Base-by-base conservation (phyloP, 2,329 filamentous ascomycete species). In the Zymoseptoria passerinii region DNA sequence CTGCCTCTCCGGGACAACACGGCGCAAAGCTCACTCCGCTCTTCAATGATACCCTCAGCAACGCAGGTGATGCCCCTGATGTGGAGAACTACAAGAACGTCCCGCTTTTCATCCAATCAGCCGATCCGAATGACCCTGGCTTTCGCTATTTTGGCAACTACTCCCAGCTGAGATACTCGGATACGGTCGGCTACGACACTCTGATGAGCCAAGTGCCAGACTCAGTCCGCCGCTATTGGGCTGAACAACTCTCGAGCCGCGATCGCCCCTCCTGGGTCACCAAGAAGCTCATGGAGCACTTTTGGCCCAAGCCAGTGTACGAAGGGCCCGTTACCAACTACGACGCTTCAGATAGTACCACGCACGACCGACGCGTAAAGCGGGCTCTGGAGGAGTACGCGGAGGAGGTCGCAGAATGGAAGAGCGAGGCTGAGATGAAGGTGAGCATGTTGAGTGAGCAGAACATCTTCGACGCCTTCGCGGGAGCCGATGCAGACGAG, bases 61-160 rank as follows among this genome's bases (percentile, higher is more conserved):
- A 70, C 6, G 60, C 58, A 1, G 67, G 64, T 7, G 57, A 62
- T 1, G 64, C 58, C 1, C 67, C 67, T 1, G 53, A 19, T 0
- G 55, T 55, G 27, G 52, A 62, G 16, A 68, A 72, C 3, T 75
- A 74, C 59, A 58, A 67, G n/a, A 62, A 75, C 27, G 71, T 74
- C 0, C 76, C 77, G 0, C 66, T 79, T 52, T 79, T 79, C 65
- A 64, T 78, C 57, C 66, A 58, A 53, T 18, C 50, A 10, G n/a
- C 19, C 3, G 50, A 18, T 9, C 23, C 23, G 4, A 28, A 52
- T 8, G 57, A 59, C 20, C 57, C 57, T 9, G 59, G 56, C 10
- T 79, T 77, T 61, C 60, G 68, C 1, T 80, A 79, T 68, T 75
- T 71, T 51, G 77, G 77, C n/a, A 68, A 73, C 57, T 80, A 80